These are phyloP conservation scores for Annulohypoxylon truncatum DNA, from an alignment of 2,329 filamentous ascomycete species.

Conservation along the genomic window DNA sequence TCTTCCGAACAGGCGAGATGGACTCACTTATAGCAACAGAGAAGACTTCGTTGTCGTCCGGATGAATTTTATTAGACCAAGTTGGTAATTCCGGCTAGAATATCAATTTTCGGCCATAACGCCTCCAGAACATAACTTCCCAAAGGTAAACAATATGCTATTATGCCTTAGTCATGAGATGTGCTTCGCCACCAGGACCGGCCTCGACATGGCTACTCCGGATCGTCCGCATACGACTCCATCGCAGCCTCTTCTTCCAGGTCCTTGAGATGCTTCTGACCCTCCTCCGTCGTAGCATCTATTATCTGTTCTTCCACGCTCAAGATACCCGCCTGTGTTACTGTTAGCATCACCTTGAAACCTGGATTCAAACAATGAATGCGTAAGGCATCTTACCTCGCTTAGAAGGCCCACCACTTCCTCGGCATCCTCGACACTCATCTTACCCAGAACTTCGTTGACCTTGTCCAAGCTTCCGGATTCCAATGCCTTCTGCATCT, in stretches of 20 bases:
- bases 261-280: conserved; percentile 79
- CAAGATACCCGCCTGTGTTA: conserved; percentile 78
- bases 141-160: neutral
- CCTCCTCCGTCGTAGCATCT: conserved; percentile 91
- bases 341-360: conserved; percentile 52
- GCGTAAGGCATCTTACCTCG: conserved; percentile 62
- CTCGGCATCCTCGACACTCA: conserved; percentile 90
- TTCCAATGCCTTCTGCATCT: conserved; percentile 84
- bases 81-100: neutral
- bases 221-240: conserved; percentile 54
- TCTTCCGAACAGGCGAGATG: neutral
- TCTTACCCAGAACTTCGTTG: conserved; percentile 86
- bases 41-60: neutral
- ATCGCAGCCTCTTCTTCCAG: conserved; percentile 70
- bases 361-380: conserved; percentile 36
- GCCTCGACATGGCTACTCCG: conserved; percentile 51
- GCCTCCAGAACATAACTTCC: neutral
- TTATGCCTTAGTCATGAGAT: neutral
- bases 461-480: conserved; percentile 90
- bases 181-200: neutral
- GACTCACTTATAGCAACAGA: neutral
- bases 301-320: conserved; percentile 94
- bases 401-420: conserved; percentile 83
- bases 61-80: conserved; percentile 7
- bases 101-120: neutral